Conservation (phyloP, 768 basidiomycete species). For the Trametes maxima region DNA sequence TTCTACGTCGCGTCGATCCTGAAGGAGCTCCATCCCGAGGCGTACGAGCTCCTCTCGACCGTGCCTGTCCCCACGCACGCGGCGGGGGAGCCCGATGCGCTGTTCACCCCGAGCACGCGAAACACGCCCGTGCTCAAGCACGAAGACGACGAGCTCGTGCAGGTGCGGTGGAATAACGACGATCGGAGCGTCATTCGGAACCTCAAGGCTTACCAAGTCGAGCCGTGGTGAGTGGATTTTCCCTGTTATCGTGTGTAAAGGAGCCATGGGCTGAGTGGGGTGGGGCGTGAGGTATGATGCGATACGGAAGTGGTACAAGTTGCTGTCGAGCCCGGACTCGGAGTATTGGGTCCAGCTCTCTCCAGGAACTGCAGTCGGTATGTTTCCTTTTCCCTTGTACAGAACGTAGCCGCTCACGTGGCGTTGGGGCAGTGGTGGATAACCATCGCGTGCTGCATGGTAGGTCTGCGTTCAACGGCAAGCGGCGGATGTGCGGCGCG, state of each 20-base stretch:
- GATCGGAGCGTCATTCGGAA: constrained; percentile 82
- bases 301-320: constrained; percentile 73
- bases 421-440: constrained; percentile 63
- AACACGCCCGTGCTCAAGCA: constrained; percentile 68
- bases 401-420: neutral
- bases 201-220: constrained; percentile 60
- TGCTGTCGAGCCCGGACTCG: constrained; percentile 76
- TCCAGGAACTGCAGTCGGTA: constrained; percentile 84
- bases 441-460: constrained; percentile 96
- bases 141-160: constrained; percentile 67
- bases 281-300: constrained; percentile 67
- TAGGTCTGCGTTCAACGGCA: constrained; percentile 86
- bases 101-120: constrained; percentile 60
- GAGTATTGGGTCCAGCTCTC: constrained; percentile 92
- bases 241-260: neutral
- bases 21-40: constrained; percentile 67
- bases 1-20: constrained; percentile 89
- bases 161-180: constrained; percentile 94
- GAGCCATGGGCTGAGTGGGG: neutral
- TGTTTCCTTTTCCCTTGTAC: constrained; percentile 32
- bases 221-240: constrained; percentile 59
- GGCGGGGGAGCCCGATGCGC: constrained; percentile 66
- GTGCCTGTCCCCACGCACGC: constrained; percentile 83
- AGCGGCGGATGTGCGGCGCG: constrained; percentile 92
- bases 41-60: constrained; percentile 68